Evolutionary conservation across 768 basidiomycete genomes (phyloP), one percentile per base, ranked within the genome.

Genomic region (Lactifluus hygrophoroides): DNA sequence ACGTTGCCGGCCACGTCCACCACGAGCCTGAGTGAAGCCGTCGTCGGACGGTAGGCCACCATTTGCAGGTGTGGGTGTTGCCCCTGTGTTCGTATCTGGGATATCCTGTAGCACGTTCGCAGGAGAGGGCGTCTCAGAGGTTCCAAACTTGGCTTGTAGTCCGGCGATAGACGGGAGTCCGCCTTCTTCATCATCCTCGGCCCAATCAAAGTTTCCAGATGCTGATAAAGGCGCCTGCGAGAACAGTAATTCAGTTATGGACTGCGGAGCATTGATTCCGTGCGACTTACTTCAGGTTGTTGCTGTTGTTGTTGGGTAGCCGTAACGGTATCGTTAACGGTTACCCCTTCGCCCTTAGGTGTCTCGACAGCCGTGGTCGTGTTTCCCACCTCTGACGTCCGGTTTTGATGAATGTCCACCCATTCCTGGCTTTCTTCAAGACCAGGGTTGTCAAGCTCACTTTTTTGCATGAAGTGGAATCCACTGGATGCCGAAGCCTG

Each of bases 401-500:
- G 56, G 23, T 42, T 13, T n/a, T 63, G 40, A 23, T 48, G n/a
- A 25, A 63, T 54, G 8, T 63, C 40, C 25, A 64, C 57, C 56
- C 56, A 64, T 38, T 62, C 63, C 32, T 64, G 63, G 35, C 63
- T 62, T 17, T 57, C 60, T n/a, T 16, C 56, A 25, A 61, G 51
- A 14, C 48, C 35, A 21, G 77, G 47, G 0, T 76, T 68, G 60
- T 88, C 88, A 35, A 90, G 75, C 65, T 91, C 89, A 69, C 88
- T 90, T 57, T 79, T 85, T 70, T 89, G 84, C 74, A 92, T 86
- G 70, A 91, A 92, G 66, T 80, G 81, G 77, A 90, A 85, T 70
- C 83, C 58, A 16, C 68, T 64, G 70, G 69, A 65, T 27, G 68
- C 69, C 14, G 80, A 74, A 44, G 70, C 62, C 11, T 69, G 61